Evolutionary conservation across 2,329 filamentous ascomycete genomes (phyloP).

Genomic region (Botryosphaeria dothidea): DNA sequence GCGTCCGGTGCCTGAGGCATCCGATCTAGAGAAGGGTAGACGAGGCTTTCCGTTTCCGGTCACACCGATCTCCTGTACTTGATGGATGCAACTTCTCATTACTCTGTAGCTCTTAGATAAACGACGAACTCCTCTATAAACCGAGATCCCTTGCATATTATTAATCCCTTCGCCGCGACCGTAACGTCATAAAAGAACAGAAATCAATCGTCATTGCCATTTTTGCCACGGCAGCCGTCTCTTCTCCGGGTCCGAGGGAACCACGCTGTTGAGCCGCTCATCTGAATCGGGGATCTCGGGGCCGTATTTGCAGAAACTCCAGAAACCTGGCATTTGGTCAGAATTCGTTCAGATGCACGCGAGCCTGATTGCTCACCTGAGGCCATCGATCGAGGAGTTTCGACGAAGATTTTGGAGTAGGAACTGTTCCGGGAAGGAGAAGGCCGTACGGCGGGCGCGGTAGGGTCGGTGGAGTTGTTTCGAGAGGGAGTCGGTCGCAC

Average conservation of each 20-base stretch:
- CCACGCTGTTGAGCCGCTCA: background rate
- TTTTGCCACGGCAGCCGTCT: background rate
- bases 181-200: too few species aligned
- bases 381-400: background rate
- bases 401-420: background rate
- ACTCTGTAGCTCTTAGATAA: background rate
- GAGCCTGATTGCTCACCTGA: background rate
- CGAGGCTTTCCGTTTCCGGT: background rate
- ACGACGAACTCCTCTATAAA: background rate
- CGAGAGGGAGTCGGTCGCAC: background rate
- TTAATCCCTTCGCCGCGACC: too few species aligned
- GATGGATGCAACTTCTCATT: too few species aligned
- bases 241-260: background rate
- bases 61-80: background rate
- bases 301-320: constrained; percentile 7
- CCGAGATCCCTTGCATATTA: background rate
- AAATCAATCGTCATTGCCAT: background rate
- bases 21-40: background rate
- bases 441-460: background rate
- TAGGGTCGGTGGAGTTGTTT: background rate
- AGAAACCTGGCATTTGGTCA: background rate
- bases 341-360: too few species aligned
- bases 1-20: background rate
- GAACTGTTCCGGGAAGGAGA: background rate
- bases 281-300: background rate